Base-by-base conservation (phyloP, 192 early-diverging fungal genomes). In the Powellomyces hirtus region DNA sequence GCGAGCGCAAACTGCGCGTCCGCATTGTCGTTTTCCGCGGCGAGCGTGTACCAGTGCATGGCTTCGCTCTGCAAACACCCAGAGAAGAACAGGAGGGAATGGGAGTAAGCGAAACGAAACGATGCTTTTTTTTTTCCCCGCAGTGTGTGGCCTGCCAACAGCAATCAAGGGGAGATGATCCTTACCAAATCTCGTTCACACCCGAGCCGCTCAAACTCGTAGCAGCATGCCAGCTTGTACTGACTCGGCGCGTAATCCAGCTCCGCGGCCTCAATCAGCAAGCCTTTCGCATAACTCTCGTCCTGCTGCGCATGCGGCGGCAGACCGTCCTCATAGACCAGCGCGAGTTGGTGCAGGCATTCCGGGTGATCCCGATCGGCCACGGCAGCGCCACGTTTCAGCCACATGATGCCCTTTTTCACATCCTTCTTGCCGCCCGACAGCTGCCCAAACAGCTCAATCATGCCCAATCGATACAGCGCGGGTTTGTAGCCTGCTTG, bases 1-100 rank as follows among this genome's bases (percentile, higher is more conserved):
- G 89, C 87, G 14, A 98, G 77, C 24, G 86, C 89, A 76, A 94
- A 86, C 82, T 91, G 84, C 26, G 92, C 89, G 52, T 93, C 88
- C 24, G 82, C 68, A 35, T 76, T 27, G 4, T 59, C 59, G 11
- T 88, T 81, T 35, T 90, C 87, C 5, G 92, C 89, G 4, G 93
- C 94, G 49, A 80, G 71, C 57, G 80, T 77, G 77, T 95, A 98
- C 76, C 91, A 89, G 52, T 81, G 75, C 34, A 90, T 77, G 27
- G 88, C 90, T 22, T 66, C 71, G 16, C 59, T 65, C 67, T 67
- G 66, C 45, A 36, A 33, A 75, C 42, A 30, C 38, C 55, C 0
- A 59, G 45, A 13, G 70, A 60, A 46, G 27, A 35, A 20, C n/a
- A 49, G 46, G 26, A 24, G 5, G 26, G 46, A 18, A 49, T 14